Evolutionary conservation across 805 yeast species (phyloP).

Genomic region (Isabelozyma rhagii): DNA sequence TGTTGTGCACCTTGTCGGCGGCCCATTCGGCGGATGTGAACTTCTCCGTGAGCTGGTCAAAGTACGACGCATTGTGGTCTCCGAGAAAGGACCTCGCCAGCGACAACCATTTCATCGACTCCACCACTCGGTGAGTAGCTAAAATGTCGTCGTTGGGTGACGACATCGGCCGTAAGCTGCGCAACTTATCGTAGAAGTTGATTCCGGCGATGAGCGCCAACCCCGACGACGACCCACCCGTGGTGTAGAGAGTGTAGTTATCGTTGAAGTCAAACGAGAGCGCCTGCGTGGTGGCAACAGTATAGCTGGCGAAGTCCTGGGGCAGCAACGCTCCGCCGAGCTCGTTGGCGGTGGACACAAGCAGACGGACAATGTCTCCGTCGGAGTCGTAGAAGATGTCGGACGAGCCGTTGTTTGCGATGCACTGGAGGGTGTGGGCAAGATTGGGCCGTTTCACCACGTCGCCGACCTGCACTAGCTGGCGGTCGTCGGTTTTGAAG

Average conservation of each 20-base stretch:
- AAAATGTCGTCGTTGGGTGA: conserved; percentile 12
- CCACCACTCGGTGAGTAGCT: conserved; percentile 67
- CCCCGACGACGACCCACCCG: conserved; percentile 80
- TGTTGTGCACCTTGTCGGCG: conserved; percentile 35
- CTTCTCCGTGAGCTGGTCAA: conserved; percentile 34
- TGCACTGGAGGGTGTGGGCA: conserved; percentile 62
- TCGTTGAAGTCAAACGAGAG: conserved; percentile 15
- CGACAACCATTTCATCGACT: conserved; percentile 92
- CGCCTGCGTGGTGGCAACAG: conserved; percentile 42
- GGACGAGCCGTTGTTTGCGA: conserved; percentile 76
- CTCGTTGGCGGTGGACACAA: conserved; percentile 47
- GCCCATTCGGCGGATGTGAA: conserved; percentile 60
- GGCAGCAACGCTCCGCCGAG: conserved; percentile 66
- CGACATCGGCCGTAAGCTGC: conserved; percentile 8
- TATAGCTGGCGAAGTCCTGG: conserved; percentile 67
- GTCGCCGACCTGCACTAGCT: conserved; percentile 53
- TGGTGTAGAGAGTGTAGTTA: conserved; percentile 30
- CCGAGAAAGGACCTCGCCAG: conserved; percentile 85
- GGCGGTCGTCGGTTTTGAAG: conserved; percentile 22
- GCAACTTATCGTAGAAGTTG: conserved; percentile 50
- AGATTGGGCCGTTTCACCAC: conserved; percentile 52
- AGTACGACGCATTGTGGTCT: conserved; percentile 43
- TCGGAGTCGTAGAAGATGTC: conserved; percentile 81
- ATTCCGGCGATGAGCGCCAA: conserved; percentile 76
- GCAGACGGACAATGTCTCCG: conserved; percentile 64